Conservation (phyloP, 495 filamentous ascomycete species). For the Hypoxylon cercidicola region DNA sequence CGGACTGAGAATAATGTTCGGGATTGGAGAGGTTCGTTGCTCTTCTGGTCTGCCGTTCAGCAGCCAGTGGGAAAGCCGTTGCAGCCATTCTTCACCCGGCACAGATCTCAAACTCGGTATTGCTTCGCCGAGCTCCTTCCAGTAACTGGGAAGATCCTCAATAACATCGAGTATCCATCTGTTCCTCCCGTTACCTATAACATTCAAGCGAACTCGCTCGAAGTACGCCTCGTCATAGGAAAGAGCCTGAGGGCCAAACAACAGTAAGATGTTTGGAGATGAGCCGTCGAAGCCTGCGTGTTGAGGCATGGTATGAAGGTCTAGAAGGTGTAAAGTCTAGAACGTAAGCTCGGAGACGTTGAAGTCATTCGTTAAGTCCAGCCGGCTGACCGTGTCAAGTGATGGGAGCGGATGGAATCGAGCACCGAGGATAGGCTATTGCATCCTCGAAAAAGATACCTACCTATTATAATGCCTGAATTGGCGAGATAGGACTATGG, state of each 20-base stretch:
- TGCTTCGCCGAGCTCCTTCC: constrained; percentile 1
- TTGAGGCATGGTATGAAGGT: constrained; percentile 1
- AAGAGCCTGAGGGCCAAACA: constrained; percentile 1
- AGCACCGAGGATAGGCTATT: not conserved
- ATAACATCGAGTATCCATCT: constrained; percentile 7
- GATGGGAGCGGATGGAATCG: not conserved
- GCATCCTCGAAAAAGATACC: constrained; percentile 1
- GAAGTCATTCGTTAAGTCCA: constrained; percentile 9
- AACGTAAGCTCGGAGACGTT: constrained; percentile 9
- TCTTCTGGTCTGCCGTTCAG: not conserved
- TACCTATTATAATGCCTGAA: not conserved
- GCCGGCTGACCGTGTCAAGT: not conserved
- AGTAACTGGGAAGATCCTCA: constrained; percentile 5
- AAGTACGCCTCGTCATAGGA: constrained; percentile 2
- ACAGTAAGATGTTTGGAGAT: not conserved
- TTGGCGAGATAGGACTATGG: not conserved
- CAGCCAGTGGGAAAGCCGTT: not conserved
- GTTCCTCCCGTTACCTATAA: not conserved
- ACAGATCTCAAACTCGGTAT: constrained; percentile 1
- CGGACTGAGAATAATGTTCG: constrained; percentile 52
- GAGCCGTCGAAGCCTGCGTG: not conserved
- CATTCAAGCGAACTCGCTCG: constrained; percentile 7
- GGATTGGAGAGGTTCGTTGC: not conserved
- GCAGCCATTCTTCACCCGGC: not conserved
- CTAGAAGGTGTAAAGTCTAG: not conserved